Base-by-base conservation (phyloP, 192 early-diverging fungal species). In the Geranomyces variabilis region DNA sequence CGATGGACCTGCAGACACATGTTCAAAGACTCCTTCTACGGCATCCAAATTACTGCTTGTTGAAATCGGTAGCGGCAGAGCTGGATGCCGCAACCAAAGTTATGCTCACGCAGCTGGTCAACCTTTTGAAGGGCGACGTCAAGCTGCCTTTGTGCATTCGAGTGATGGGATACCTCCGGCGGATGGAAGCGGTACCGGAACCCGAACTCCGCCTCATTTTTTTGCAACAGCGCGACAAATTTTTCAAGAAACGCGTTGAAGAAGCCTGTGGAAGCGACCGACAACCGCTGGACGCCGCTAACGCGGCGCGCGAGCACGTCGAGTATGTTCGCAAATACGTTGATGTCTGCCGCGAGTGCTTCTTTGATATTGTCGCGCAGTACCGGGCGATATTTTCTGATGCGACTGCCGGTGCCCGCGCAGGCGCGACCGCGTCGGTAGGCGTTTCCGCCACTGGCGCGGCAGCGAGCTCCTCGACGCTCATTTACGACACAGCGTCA, bases 311-410 rank as follows among this genome's bases (percentile, higher is more conserved):
- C 8, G 80, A 82, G 44, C 79, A 88, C 4, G 86, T 84, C 31
- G 87, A 90, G 9, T 90, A 87, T 63, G 55, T 95, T 28, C 92
- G 90, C 58, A 82, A 86, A 65, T 93, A 90, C 64, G 84, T 93
- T 34, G 93, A 93, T 72, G 78, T 91, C 2, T 60, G 34, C 41
- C 84, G 92, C 48, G 92, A 93, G 68, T 82, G 88, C 63, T 83
- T 94, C 51, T 90, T 93, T 75, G 92, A 95, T 65, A 91, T 92
- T 47, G 81, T 92, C 56, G 91, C 87, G 14, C 92, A 95, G 56
- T 95, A 90, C 70, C 89, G 85, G 61, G 87, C 87, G 34, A 88
- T 94, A 31, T 94, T 94, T 71, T 71, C 83, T 56, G 76, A 80
- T 15, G 29, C 68, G 4, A 51, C 69, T 4, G 21, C 69, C 3